Evolutionary conservation across 257 asterid genomes (phyloP), one percentile per base, ranked within the genome.

Genomic region (Jaltomata sinuosa): DNA sequence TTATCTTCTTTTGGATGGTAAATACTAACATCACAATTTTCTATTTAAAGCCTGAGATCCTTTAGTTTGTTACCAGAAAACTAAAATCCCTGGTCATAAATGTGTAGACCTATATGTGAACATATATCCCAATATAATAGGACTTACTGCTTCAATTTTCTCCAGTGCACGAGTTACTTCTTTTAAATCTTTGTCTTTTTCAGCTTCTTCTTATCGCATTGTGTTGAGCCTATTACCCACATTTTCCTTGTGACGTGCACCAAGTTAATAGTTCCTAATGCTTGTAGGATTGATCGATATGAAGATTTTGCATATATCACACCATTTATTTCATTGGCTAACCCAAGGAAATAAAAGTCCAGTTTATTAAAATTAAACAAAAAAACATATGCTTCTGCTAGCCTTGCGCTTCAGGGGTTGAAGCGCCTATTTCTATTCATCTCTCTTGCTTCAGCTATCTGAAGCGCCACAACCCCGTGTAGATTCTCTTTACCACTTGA

Each of bases 311-410:
- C 99, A 96, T 88, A 93, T 88, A 69, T 96, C 98, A 6, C 99
- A 96, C 99, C 99, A 96, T 85, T 96, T 96, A 93, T 94, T 96
- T 34, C 99, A 98, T 90, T 96, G 99, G 88, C 99, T 94, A 64
- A 96, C 99, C 98, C 99, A 96, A 88, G n/a, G n/a, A n/a, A n/a
- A n/a, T n/a, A n/a, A n/a, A n/a, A n/a, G n/a, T n/a, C n/a, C n/a
- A n/a, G n/a, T n/a, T n/a, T n/a, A n/a, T n/a, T n/a, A n/a, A n/a
- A n/a, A n/a, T n/a, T n/a, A n/a, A n/a, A n/a, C n/a, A n/a, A n/a
- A n/a, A n/a, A n/a, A n/a, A n/a, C n/a, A n/a, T n/a, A n/a, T 0
- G 22, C 19, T 29, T 64, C 10, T 64, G 42, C 42, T 27, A 2
- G 5, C 22, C 2, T 18, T 12, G 2, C n/a, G 1, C 12, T 64